Conservation (phyloP, 2,329 filamentous ascomycete genomes). For the Fusarium longipes region DNA sequence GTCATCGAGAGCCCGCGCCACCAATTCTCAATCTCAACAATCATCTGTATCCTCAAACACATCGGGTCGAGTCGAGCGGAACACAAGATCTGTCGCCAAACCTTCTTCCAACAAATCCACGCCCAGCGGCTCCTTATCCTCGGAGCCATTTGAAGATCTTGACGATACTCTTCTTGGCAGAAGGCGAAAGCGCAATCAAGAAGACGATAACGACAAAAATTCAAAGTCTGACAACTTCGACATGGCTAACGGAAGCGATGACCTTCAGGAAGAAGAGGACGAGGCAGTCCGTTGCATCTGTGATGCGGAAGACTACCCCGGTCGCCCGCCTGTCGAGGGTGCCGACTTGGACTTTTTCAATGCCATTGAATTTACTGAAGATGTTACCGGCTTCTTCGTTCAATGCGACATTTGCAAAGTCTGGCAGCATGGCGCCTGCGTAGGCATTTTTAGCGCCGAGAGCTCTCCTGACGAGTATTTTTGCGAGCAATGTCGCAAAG, state of each 20-base stretch:
- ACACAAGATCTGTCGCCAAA: slow-evolving; percentile 77
- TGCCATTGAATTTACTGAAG: slow-evolving; percentile 76
- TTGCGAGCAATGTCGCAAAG: slow-evolving; percentile 93
- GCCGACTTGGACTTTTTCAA: slow-evolving; percentile 68
- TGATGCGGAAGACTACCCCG: slow-evolving; percentile 93
- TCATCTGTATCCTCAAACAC: slow-evolving; percentile 84
- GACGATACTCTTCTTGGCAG: slow-evolving; percentile 79
- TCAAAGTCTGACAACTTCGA: slow-evolving; percentile 57
- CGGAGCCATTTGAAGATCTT: slow-evolving; percentile 73
- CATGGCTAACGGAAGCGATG: slow-evolving; percentile 72
- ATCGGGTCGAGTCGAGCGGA: slow-evolving; percentile 80
- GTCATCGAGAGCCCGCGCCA: slow-evolving; percentile 88
- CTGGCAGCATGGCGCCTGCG: slow-evolving; percentile 98
- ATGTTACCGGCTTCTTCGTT: slow-evolving; percentile 94
- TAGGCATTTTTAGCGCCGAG: slow-evolving; percentile 94
- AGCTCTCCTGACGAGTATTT: slow-evolving; percentile 97
- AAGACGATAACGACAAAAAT: slow-evolving; percentile 66
- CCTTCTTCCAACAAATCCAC: slow-evolving; percentile 80
- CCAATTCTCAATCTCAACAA: slow-evolving; percentile 79
- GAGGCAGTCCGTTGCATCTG: slow-evolving; percentile 97
- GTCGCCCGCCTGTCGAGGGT: slow-evolving; percentile 74
- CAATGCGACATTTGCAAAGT: slow-evolving; percentile 98
- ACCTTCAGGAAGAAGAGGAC: slow-evolving; percentile 82
- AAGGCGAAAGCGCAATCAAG: slow-evolving; percentile 80
- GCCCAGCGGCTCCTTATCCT: slow-evolving; percentile 78